Evolutionary conservation across 768 basidiomycete species (phyloP), one percentile per base, ranked within the genome.

Genomic region (Amanita pseudoporphyria): DNA sequence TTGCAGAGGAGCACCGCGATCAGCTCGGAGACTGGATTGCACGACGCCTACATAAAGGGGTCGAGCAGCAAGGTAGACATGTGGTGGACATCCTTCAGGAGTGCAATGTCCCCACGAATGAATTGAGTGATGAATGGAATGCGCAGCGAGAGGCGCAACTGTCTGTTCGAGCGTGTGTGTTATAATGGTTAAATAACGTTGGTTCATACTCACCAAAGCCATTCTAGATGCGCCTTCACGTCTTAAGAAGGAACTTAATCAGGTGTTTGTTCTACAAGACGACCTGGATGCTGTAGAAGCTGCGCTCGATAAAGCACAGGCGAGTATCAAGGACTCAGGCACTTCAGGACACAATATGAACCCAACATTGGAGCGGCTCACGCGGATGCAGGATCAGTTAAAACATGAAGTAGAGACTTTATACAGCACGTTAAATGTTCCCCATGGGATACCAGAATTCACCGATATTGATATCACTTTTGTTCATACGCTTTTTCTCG

Each of bases 341-440:
- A 6, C 18, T 4, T 21, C 40, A 4, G 21, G 5, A 9, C 18
- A 41, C 5, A 19, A 5, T 21, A 16, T 19, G 5, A 6, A 22
- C 3, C 6, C 18, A 9, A 19, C 40, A 21, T 14, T 41, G 3
- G 40, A 41, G 3, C 5, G 40, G 16, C 22, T 41, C 10, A 16
- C 9, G 9, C 40, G 19, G n/a, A 41, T 22, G 5, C 40, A 64
- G 14, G 50, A 52, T 4, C 12, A 12, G 1, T 51, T 67, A 6
- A 54, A 56, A 9, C 45, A 54, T 2, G 45, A 62, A 45, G 61
- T 65, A 0, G 65, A 71, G 26, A 52, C 45, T 0, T 52, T 72
- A 0, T 72, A 69, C 53, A 35, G 57, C 0, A 64, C 66, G 0
- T 55, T 72, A 16, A 68, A 72, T 38, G 49, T 71, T 6, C 57